Conservation (phyloP, 768 basidiomycete species). For the Lactarius trivialis region DNA sequence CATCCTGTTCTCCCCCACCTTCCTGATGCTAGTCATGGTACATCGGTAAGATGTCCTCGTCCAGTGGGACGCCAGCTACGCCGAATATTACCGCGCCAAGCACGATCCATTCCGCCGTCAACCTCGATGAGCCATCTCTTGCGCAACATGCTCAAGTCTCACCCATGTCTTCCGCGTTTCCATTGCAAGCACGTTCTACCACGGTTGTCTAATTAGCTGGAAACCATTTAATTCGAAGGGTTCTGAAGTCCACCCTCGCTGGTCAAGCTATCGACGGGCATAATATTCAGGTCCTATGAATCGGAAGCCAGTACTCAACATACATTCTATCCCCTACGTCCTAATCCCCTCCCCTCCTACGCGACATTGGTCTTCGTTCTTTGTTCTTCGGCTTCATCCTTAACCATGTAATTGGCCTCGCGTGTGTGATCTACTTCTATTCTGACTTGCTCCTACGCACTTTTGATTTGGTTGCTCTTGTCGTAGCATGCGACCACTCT, state of each 20-base stretch:
- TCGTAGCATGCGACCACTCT: constrained; percentile 12
- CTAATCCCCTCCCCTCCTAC: not conserved
- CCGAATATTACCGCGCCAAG: constrained; percentile 40
- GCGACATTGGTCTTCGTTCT: not conserved
- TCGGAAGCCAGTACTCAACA: not conserved
- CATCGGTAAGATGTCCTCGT: constrained; percentile 72
- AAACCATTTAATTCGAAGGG: not conserved
- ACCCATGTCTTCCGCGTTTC: constrained; percentile 82
- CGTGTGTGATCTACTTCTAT: constrained; percentile 12
- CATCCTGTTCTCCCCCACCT: not conserved
- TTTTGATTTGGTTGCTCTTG: constrained; percentile 12
- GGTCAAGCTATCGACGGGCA: not conserved
- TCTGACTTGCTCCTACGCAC: constrained; percentile 7
- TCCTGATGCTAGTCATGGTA: constrained; percentile 69
- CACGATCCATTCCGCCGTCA: constrained; percentile 23
- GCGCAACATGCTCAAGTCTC: constrained; percentile 48
- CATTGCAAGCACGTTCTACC: constrained; percentile 32
- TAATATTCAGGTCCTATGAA: not conserved
- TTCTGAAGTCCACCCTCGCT: not conserved
- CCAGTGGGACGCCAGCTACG: constrained; percentile 36
- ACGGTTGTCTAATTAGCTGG: constrained; percentile 15
- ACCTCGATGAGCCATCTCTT: constrained; percentile 30
- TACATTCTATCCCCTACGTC: not conserved
- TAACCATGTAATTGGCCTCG: constrained; percentile 9
- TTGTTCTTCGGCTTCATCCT: not conserved